Percentiles rank a stretch among this genome's conserved stretches.
These are phyloP conservation scores for Hanseniaspora hatyaiensis DNA, from an alignment of 805 yeast species.

Conservation along the genomic window DNA sequence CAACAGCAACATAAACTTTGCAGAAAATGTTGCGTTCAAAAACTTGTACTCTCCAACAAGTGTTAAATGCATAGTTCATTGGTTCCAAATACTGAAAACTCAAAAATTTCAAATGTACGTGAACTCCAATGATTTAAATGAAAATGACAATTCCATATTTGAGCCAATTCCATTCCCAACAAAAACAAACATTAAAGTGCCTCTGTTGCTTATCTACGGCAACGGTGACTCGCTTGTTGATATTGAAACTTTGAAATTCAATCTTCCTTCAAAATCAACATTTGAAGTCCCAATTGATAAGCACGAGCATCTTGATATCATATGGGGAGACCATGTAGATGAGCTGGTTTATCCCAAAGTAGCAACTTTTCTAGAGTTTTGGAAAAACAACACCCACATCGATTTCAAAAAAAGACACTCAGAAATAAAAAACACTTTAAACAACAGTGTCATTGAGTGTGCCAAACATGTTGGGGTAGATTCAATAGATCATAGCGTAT, in stretches of 20 bases:
- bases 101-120: slow-evolving; percentile 72
- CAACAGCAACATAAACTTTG: slow-evolving; percentile 52
- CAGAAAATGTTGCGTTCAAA: slow-evolving; percentile 71
- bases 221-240: slow-evolving; percentile 74
- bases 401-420: background rate
- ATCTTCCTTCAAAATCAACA: slow-evolving; percentile 46
- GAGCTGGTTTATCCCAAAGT: slow-evolving; percentile 36
- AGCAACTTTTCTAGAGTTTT: slow-evolving; percentile 29
- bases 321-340: slow-evolving; percentile 72
- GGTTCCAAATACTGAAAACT: slow-evolving; percentile 81
- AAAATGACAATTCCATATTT: slow-evolving; percentile 17
- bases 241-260: slow-evolving; percentile 57
- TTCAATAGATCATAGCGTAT: background rate
- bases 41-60: slow-evolving; percentile 86
- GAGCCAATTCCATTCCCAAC: slow-evolving; percentile 40
- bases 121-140: slow-evolving; percentile 20
- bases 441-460: background rate
- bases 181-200: slow-evolving; percentile 49
- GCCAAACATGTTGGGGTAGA: slow-evolving; percentile 1
- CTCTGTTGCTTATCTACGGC: slow-evolving; percentile 73
- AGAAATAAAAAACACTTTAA: background rate
- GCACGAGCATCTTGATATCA: slow-evolving; percentile 84
- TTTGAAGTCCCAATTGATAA: slow-evolving; percentile 45
- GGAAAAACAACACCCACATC: slow-evolving; percentile 19
- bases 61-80: slow-evolving; percentile 87